phyloP scores from a whole-genome alignment of 306 rosid species.

The Pyrus communis region DNA sequence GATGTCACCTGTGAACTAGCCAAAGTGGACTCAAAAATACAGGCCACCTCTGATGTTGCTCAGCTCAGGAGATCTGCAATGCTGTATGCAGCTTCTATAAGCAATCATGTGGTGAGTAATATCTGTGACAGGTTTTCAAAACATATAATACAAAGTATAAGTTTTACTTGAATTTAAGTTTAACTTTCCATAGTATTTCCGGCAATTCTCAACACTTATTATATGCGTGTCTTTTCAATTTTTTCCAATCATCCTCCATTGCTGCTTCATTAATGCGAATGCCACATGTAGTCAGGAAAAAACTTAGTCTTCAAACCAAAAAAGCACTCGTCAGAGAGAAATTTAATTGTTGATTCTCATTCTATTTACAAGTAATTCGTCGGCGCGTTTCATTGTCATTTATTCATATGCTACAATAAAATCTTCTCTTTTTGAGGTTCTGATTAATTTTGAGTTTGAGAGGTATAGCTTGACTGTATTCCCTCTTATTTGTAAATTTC shows the following conservation, averaged over 20 bases:
- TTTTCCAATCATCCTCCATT: neutral
- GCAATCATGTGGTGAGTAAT: conserved; percentile 78
- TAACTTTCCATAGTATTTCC: neutral
- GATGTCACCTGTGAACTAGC: conserved; percentile 63
- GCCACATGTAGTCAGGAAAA: neutral
- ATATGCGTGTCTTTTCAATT: neutral
- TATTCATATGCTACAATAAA: neutral
- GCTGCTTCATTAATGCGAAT: neutral
- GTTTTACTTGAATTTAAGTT: neutral
- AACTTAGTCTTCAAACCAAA: neutral
- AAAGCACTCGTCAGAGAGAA: neutral
- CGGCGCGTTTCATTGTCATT: neutral
- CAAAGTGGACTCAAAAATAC: conserved; percentile 64
- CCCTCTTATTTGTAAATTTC: conserved; percentile 9
- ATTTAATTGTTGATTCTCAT: neutral
- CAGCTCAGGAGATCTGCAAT: conserved; percentile 82
- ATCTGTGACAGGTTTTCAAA: neutral
- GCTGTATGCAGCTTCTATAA: conserved; percentile 75
- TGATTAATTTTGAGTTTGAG: neutral
- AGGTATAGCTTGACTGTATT: neutral
- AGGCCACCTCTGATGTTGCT: conserved; percentile 83
- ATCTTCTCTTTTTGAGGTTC: neutral
- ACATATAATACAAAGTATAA: neutral
- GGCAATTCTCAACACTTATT: neutral
- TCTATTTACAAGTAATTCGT: neutral